Evolutionary conservation across 2,329 filamentous ascomycete species (phyloP), one percentile per base, ranked within the genome.

Genomic region (Neonectria hederae): DNA sequence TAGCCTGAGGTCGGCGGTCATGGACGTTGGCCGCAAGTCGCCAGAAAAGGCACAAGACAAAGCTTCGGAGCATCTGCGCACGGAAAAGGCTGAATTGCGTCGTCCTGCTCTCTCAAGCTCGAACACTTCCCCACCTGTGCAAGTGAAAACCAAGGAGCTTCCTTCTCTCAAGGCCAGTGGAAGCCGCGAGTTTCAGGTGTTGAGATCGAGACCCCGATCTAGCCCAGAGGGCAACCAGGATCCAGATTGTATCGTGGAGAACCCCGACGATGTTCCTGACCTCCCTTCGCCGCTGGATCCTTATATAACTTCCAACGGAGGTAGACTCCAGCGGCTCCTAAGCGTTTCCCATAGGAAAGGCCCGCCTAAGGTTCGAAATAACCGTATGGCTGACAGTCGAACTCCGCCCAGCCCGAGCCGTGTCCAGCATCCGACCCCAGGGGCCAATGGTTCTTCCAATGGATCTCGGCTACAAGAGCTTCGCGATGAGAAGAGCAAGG

Each of bases 401-500:
- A 43, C 81, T 11, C 77, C 81, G 5, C 69, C 68, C 28, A 76
- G 78, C 30, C 72, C 78, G 6, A 57, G 52, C 28, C 49, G 49
- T 21, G 19, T 19, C 24, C 45, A 38, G 7, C 52, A 59, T 22
- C 40, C 10, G 11, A 10, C 13, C 48, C 32, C 62, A 8, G 59
- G 61, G 11, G 54, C 65, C 24, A 46, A 62, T 10, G 21, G 51
- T 19, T 45, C 78, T 21, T 76, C 79, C 0, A 70, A 76, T 53
- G 72, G 76, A 14, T 74, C 78, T 1, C 81, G 79, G 65, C 78
- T 77, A 43, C 67, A 80, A 11, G 71, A 75, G 6, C 67, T 83
- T 49, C 80, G 77, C 48, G 74, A 76, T 0, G 79, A 82, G 32
- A 69, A 77, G n/a, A 84, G 81, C 69, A 80, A 80, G 66, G 83